Conservation (phyloP, 2,329 filamentous ascomycete genomes). For the Colletotrichum sp. region DNA sequence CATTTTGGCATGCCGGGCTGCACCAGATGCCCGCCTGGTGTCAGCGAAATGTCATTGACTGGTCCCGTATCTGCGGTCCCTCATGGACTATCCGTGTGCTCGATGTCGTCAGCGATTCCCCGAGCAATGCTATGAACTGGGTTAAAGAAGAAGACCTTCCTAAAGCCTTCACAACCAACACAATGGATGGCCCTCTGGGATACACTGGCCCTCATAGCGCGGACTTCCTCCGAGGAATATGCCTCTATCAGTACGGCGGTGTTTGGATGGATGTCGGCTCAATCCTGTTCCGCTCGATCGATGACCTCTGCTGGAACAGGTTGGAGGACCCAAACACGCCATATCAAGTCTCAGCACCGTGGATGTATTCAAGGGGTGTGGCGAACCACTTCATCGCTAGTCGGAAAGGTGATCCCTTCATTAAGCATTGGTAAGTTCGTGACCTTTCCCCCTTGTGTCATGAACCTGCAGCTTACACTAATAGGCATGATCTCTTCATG, state of each 20-base stretch:
- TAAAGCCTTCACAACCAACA: conserved; percentile 31
- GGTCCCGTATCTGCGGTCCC: conserved; percentile 41
- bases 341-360: conserved; percentile 31
- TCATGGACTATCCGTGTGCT: conserved; percentile 47
- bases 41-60: conserved; percentile 43
- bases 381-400: conserved; percentile 38
- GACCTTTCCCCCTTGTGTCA: rapidly evolving
- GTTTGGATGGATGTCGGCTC: conserved; percentile 45
- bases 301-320: conserved; percentile 41
- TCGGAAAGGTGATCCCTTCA: conserved; percentile 43
- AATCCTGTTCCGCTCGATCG: conserved; percentile 39
- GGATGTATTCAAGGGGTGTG: conserved; percentile 24
- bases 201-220: conserved; percentile 40
- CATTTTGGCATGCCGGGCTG: conserved; percentile 46
- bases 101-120: conserved; percentile 38
- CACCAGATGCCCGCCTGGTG: conserved; percentile 40
- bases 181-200: conserved; percentile 43
- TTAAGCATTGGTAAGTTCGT: conserved; percentile 33
- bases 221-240: conserved; percentile 46
- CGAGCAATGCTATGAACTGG: conserved; percentile 42
- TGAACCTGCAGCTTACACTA: not conserved
- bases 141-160: conserved; percentile 25
- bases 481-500: conserved; percentile 39
- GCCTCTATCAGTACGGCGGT: conserved; percentile 41
- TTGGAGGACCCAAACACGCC: conserved; percentile 37